Evolutionary conservation across 2,329 filamentous ascomycete genomes (phyloP), one percentile per base, ranked within the genome.

Genomic region (Cladobotryum mycophilum): DNA sequence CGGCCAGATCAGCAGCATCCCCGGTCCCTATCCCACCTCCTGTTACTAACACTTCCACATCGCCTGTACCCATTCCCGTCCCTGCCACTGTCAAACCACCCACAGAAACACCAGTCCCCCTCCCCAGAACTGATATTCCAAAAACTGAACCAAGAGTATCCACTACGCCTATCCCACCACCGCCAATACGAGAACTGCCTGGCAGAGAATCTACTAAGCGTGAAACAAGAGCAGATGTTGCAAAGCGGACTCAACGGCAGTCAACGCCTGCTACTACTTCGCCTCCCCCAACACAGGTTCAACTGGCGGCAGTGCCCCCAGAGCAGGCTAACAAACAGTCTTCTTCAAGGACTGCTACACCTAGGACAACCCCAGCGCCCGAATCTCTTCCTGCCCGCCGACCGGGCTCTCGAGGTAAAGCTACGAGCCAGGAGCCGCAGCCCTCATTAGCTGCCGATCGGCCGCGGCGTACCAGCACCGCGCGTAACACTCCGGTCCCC

Each of bases 401-500:
- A 34, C 77, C 78, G 2, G 63, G 67, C 33, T 81, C 78, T 41
- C 71, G 77, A 63, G 77, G 77, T 38, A 78, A 79, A 59, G 71
- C 74, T 51, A 61, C 68, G 53, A 80, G 75, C 58, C 72, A 76
- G 60, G 77, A 80, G 57, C 74, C 75, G 37, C 69, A 70, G 54
- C 60, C 69, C 41, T 74, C 74, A 15, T 65, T 79, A 52, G 77
- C 75, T 17, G 67, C 69, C 44, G 79, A 82, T 52, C 71, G 79
- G 43, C 70, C 78, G 53, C 75, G 79, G 45, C 76, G 79, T 51
- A 63, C 78, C 50, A 82, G 79, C 60, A 80, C 78, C 20, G 76
- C 78, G 49, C 72, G 78, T 53, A 80, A 78, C 59, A 82, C 79
- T 1, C 79, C 79, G 11, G 78, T 70, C 8, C 78, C 78, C 8